Evolutionary conservation across 1,139 yeast genomes (phyloP), one percentile per base, ranked within the genome.

Genomic region (Suhomyces taliae): DNA sequence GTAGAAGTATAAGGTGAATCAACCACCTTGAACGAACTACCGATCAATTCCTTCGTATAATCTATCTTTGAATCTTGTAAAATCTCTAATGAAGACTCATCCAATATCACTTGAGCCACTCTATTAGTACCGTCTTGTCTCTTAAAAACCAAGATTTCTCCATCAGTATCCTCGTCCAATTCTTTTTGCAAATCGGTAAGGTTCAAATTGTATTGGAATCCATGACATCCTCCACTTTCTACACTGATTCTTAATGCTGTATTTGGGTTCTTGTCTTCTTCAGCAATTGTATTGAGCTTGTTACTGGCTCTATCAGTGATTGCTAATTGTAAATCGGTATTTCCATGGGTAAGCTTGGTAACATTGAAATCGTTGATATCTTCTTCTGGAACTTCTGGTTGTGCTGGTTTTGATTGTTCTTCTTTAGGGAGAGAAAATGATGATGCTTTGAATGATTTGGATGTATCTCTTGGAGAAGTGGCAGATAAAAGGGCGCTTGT

Each of bases 221-320:
- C 99, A 65, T 93, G 99, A 65, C 99, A 95, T 3, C 99, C 99
- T 7, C 99, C 99, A 59, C 96, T 87, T 58, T 91, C 98, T 6
- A 95, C 98, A n/a, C 78, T 71, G 7, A 95, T 81, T 43, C 86
- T 73, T 37, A 93, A 70, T 0, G 88, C 88, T n/a, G 84, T 60
- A 41, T 82, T 70, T 0, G 83, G 79, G 46, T 85, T 79, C 10
- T 70, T 58, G 53, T 90, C 97, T 3, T 71, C 76, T 19, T 65
- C 58, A 12, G 83, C 78, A 12, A 91, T 81, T 10, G 63, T 62
- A 31, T 77, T 78, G 41, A 93, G 70, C 62, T 87, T 83, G 19
- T 66, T 58, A 40, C 69, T 60, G 11, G 81, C 81, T 42, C 74
- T 52, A 33, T 63, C 61, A 1, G 79, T 71, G 36, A 76, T 74